These are phyloP conservation scores for Nadsonia starkeyi-henricii DNA, from an alignment of 1,139 yeast genomes.

Conservation along the genomic window DNA sequence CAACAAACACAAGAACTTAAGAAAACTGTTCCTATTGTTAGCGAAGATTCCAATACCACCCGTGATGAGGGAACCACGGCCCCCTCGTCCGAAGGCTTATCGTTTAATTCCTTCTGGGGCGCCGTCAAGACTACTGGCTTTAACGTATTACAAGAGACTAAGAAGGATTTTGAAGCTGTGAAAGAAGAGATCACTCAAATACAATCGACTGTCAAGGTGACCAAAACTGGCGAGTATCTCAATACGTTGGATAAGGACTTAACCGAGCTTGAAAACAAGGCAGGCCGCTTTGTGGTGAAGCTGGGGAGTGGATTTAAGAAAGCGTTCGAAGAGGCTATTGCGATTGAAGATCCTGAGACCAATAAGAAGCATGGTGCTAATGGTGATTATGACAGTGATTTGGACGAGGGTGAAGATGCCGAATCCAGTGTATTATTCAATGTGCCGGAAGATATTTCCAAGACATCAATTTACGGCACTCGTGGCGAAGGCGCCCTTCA, in stretches of 20 bases:
- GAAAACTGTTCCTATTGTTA: constrained; percentile 22
- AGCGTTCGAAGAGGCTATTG: constrained; percentile 23
- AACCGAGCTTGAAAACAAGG: constrained; percentile 9
- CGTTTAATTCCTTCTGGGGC: not conserved
- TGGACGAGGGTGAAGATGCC: constrained; percentile 24
- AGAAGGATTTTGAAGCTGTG: constrained; percentile 19
- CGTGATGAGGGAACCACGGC: not conserved
- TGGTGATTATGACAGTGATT: constrained; percentile 8
- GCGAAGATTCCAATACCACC: constrained; percentile 8
- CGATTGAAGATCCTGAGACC: not conserved
- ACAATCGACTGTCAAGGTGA: not conserved
- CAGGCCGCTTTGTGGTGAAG: not conserved
- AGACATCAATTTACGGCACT: constrained; percentile 30
- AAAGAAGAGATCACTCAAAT: constrained; percentile 13
- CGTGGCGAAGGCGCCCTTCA: constrained; percentile 45
- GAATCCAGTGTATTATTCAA: constrained; percentile 30
- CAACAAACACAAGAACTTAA: constrained; percentile 19
- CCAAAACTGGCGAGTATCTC: constrained; percentile 33
- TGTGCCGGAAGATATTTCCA: constrained; percentile 25
- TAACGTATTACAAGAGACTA: constrained; percentile 20
- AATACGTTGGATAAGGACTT: constrained; percentile 39
- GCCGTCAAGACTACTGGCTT: not conserved
- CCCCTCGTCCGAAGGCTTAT: not conserved
- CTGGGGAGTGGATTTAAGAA: not conserved
- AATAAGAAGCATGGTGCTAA: not conserved